Percentiles rank a stretch among this genome's conserved stretches.
These are phyloP conservation scores for Hericium alpestre DNA, from an alignment of 768 basidiomycete genomes.

Conservation along the genomic window DNA sequence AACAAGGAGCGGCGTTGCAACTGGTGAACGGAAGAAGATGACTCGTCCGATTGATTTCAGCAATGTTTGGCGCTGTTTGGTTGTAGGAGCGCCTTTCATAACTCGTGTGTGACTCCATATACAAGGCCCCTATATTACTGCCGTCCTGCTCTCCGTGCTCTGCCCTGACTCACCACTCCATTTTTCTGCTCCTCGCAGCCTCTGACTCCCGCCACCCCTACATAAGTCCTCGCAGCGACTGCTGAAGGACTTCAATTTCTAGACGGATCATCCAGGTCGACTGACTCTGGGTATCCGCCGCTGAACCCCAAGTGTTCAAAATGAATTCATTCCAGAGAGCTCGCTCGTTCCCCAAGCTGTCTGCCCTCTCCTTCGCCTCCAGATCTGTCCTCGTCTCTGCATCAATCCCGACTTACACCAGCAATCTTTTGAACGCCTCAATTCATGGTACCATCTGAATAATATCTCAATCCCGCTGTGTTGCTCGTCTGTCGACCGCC, in stretches of 20 bases:
- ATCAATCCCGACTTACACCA: conserved; percentile 3
- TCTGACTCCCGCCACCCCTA: conserved; percentile 1
- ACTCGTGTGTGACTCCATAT: not conserved
- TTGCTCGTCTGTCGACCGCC: conserved; percentile 1
- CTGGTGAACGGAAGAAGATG: too few relatives aligned
- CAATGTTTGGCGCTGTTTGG: not conserved
- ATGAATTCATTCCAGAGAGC: conserved; percentile 29
- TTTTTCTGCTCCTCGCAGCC: not conserved
- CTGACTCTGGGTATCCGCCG: conserved; percentile 26
- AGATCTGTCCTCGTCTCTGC: not conserved
- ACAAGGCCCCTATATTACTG: conserved; percentile 6
- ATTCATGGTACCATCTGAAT: conserved; percentile 10
- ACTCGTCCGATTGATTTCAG: too few relatives aligned
- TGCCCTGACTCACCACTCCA: conserved; percentile 1
- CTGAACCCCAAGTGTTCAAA: conserved; percentile 17
- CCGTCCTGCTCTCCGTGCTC: not conserved
- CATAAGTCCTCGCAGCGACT: conserved; percentile 11
- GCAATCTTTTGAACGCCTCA: not conserved
- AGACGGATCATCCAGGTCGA: conserved; percentile 34
- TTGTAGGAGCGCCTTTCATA: not conserved
- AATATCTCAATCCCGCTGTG: not conserved
- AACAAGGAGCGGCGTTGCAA: too few relatives aligned
- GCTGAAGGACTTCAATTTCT: conserved; percentile 19
- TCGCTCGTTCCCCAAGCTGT: conserved; percentile 15
- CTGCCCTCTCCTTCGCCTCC: conserved; percentile 10